Conservation (phyloP, 23 red algal genomes). For the Chondrus crispus region DNA sequence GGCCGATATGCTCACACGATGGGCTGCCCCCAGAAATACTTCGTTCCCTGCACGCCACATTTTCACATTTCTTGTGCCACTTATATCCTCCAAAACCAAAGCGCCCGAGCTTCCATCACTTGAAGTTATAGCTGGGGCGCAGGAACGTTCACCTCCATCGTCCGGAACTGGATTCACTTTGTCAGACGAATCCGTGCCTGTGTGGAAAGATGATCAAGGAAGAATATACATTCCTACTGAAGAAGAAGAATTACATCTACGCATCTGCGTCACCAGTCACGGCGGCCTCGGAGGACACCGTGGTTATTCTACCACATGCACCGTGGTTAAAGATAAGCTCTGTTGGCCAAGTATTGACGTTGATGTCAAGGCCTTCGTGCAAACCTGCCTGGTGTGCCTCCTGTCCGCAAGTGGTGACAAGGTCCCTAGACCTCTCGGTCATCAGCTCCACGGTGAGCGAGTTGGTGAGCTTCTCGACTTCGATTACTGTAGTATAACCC, state of each 20-base stretch:
- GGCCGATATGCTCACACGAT: slow-evolving; percentile 21
- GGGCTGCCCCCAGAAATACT: background rate
- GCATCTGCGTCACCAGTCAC: background rate
- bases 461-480: slow-evolving; percentile 22
- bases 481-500: too few species aligned
- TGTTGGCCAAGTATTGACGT: background rate
- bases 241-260: slow-evolving; percentile 19
- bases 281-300: background rate
- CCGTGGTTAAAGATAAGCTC: background rate
- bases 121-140: background rate
- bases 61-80: background rate
- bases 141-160: background rate
- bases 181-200: background rate
- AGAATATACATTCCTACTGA: background rate
- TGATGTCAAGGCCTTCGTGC: background rate
- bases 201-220: background rate
- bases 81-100: background rate
- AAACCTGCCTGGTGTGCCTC: background rate
- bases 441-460: background rate
- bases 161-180: background rate
- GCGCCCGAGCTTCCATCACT: background rate
- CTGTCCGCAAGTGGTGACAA: slow-evolving; percentile 21
- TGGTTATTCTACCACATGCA: slow-evolving; percentile 20
- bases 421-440: background rate
- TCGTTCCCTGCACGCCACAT: background rate